Conservation (phyloP, 2,329 filamentous ascomycete species). For the Domatiomyces catenatus region DNA sequence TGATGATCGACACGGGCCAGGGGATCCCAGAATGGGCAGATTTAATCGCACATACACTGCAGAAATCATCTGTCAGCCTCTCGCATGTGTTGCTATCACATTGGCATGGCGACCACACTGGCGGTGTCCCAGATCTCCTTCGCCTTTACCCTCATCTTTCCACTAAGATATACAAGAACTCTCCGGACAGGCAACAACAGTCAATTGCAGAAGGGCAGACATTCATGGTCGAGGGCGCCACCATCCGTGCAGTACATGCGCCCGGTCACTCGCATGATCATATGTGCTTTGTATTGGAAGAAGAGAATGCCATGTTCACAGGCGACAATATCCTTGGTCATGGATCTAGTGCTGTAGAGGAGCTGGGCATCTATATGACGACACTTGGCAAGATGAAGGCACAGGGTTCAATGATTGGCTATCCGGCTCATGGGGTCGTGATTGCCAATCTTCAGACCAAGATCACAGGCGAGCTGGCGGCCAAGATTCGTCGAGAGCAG, state of each 20-base stretch:
- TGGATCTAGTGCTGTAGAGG: constrained; percentile 31
- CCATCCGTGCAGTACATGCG: constrained; percentile 29
- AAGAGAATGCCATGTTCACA: constrained; percentile 63
- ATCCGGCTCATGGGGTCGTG: constrained; percentile 32
- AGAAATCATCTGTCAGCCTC: constrained; percentile 19
- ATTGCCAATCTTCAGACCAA: constrained; percentile 27
- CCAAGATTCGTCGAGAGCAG: constrained; percentile 27
- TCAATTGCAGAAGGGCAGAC: constrained; percentile 25
- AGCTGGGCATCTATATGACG: constrained; percentile 25
- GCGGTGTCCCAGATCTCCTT: constrained; percentile 28
- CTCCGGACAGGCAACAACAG: constrained; percentile 20
- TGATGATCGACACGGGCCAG: constrained; percentile 1
- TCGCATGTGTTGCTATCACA: constrained; percentile 31
- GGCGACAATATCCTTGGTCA: constrained; percentile 65
- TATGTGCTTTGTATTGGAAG: constrained; percentile 55
- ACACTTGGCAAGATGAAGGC: constrained; percentile 22
- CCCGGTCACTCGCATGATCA: constrained; percentile 64
- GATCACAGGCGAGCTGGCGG: constrained; percentile 24
- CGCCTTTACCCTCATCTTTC: constrained; percentile 19
- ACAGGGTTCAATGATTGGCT: constrained; percentile 26
- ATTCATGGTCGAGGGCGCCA: constrained; percentile 27
- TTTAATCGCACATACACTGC: constrained; percentile 23
- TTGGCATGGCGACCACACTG: constrained; percentile 32
- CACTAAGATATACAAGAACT: constrained; percentile 25
- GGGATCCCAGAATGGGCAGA: constrained; percentile 15